Conservation (phyloP, 1,284 basidiomycete species). For the Sporisorium scitamineum region DNA sequence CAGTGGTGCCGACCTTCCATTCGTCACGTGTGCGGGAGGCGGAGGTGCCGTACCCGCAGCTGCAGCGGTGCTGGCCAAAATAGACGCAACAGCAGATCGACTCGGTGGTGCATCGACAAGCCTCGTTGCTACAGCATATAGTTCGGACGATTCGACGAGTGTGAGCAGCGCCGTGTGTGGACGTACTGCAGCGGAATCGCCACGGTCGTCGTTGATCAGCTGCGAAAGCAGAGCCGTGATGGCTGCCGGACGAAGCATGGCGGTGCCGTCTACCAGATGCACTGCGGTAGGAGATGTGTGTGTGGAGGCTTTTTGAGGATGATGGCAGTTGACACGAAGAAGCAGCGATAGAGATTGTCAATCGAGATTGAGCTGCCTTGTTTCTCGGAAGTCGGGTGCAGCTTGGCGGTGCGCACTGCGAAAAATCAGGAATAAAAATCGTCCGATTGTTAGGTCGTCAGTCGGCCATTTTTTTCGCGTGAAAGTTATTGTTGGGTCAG, state of each 20-base stretch:
- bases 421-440: no score
- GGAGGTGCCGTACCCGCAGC: constrained; percentile 13
- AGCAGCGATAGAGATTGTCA: not conserved
- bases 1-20: constrained; percentile 7
- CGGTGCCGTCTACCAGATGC: no score
- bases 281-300: not conserved
- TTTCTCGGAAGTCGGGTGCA: constrained; percentile 10
- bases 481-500: constrained; percentile 3
- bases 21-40: not conserved
- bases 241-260: constrained; percentile 40
- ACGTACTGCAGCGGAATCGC: not conserved
- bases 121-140: constrained; percentile 36
- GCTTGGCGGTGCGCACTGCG: no score
- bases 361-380: not conserved
- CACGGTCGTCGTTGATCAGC: constrained; percentile 19
- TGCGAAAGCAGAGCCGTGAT: constrained; percentile 39
- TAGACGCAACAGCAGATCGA: constrained; percentile 21
- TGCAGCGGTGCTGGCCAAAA: constrained; percentile 33
- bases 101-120: constrained; percentile 20
- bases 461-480: constrained; percentile 2
- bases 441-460: no score
- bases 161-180: constrained; percentile 46
- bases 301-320: not conserved
- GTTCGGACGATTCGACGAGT: constrained; percentile 42
- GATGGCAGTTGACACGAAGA: not conserved